Evolutionary conservation across 495 filamentous ascomycete species (phyloP).

Genomic region (Xylaria flabelliformis): DNA sequence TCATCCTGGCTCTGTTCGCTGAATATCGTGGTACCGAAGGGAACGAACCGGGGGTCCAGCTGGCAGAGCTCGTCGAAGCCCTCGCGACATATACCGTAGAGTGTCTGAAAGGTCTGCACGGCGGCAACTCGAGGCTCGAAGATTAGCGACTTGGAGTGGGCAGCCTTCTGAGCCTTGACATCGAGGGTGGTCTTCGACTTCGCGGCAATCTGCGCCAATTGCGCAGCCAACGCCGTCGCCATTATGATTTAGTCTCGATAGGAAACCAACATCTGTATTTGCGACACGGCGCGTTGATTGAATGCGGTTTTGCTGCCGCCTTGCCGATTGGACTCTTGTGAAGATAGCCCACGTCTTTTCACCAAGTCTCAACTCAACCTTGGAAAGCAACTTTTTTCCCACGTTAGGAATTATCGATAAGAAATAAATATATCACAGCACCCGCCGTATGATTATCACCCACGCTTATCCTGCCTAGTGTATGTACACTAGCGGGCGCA

Average conservation of each 20-base stretch:
- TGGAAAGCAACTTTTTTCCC: conserved; percentile 27
- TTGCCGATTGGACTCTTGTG: conserved; percentile 2
- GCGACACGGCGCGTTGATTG: neutral
- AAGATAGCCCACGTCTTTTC: neutral
- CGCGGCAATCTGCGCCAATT: conserved; percentile 79
- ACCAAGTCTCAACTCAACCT: neutral
- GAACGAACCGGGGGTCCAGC: conserved; percentile 75
- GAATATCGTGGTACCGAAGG: conserved; percentile 77
- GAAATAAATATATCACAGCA: neutral
- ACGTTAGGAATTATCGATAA: conserved; percentile 26
- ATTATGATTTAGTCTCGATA: conserved; percentile 52
- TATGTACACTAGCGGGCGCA: neutral
- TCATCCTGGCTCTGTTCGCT: conserved; percentile 88
- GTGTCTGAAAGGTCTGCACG: conserved; percentile 83
- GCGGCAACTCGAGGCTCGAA: conserved; percentile 83
- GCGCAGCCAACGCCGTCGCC: conserved; percentile 78
- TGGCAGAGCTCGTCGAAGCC: conserved; percentile 89
- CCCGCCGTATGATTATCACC: neutral
- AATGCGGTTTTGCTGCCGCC: neutral
- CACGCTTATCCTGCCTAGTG: neutral
- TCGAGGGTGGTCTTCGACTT: conserved; percentile 81
- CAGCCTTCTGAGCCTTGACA: conserved; percentile 84
- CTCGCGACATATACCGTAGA: conserved; percentile 85
- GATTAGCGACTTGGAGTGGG: conserved; percentile 90
- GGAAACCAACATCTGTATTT: conserved; percentile 19